Evolutionary conservation across 73 alveolate genomes (phyloP), one percentile per base, ranked within the genome.

Genomic region (Urostyla sp.): DNA sequence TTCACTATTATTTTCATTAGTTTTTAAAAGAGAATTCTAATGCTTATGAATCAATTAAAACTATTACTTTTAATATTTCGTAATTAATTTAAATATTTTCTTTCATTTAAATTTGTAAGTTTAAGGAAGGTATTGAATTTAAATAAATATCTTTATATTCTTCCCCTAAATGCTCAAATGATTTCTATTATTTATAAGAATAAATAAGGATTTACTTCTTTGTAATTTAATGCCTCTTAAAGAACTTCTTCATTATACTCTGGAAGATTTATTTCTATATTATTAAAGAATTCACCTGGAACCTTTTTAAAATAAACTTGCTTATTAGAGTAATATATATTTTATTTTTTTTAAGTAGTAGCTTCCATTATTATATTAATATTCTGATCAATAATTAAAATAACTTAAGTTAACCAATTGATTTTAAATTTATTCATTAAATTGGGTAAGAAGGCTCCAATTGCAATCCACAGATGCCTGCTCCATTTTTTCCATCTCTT

Each of bases 381-480:
- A 40, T 40, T 15, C 52, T 11, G 10, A 11, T 40, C 52, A 40
- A 40, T 40, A 11, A 40, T 40, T 15, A 40, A 40, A 40, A 40
- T 40, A 40, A 40, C 15, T 40, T 15, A 40, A 15, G 15, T 40
- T 40, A 40, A 40, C 15, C 10, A 40, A 15, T 15, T 11, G 52
- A 11, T 50, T 50, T 5, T 50, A 50, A 18, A 50, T 55, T 55
- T 10, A 55, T 55, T 55, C 24, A 24, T 23, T 51, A 51, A 55
- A 6, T 27, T 10, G 82, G 82, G 50, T 34, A 51, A 15, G 48
- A 56, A 30, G 84, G 75, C 26, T 72, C 75, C 75, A 72, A 48
- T 54, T 72, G 84, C 54, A 76, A 58, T 35, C 88, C 88, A 45
- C 88, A 76, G 81, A 76, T 61, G 34, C 88, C 88, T 7, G 53